A percentile compares a stretch with the other conserved stretches of the same genome.
Evolutionary conservation across 306 rosid genomes (phyloP).

Genomic region (Quercus glauca): DNA sequence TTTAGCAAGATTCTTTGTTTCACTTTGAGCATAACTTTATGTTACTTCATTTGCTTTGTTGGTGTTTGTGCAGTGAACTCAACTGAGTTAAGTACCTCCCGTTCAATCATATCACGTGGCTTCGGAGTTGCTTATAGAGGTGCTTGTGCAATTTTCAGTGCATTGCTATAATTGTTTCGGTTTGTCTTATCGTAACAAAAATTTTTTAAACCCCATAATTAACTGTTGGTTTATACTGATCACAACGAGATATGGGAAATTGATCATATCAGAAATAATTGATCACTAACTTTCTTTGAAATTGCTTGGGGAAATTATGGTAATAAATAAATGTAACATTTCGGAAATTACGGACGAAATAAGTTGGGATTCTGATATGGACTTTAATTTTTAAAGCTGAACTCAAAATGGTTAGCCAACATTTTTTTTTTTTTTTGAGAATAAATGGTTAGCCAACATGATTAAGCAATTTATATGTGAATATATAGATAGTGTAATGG

Average conservation of each 20-base stretch:
- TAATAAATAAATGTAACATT: too few species aligned
- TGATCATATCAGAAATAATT: background rate
- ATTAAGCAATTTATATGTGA: too few species aligned
- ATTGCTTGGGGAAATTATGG: too few species aligned
- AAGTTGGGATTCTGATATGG: too few species aligned
- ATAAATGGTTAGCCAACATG: too few species aligned
- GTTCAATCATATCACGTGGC: constrained; percentile 55
- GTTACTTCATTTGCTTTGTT: constrained; percentile 68
- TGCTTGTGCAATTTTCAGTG: constrained; percentile 24
- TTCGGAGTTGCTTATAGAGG: constrained; percentile 21
- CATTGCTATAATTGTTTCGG: constrained; percentile 27
- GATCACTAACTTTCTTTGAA: too few species aligned
- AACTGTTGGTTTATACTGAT: background rate
- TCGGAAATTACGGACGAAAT: too few species aligned
- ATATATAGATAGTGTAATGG: too few species aligned
- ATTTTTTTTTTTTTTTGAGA: too few species aligned
- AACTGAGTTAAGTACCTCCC: constrained; percentile 40
- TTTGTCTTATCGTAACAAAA: constrained; percentile 15
- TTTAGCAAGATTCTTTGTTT: constrained; percentile 78
- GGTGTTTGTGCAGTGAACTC: constrained; percentile 24
- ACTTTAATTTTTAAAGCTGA: too few species aligned
- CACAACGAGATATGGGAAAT: background rate
- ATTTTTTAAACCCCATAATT: background rate
- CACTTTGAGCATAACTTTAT: constrained; percentile 85
- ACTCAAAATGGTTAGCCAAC: too few species aligned